Evolutionary conservation across 768 basidiomycete genomes (phyloP), one percentile per base, ranked within the genome.

Genomic region (Sutorius australiensis): DNA sequence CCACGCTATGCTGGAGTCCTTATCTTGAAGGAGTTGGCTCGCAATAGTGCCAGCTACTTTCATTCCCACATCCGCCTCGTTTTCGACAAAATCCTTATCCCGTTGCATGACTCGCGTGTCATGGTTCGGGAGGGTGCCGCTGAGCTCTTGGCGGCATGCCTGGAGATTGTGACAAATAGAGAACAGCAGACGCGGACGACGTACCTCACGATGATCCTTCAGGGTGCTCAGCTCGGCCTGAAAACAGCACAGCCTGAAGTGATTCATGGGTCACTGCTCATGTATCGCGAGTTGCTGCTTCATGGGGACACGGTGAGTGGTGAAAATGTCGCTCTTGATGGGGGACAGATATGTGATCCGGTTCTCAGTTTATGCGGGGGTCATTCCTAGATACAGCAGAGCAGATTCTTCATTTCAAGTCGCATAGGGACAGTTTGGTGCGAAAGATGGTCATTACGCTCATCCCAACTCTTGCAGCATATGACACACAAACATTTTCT

Each of bases 361-460:
- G 19, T 37, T 34, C 56, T 2, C 61, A 92, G 88, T 93, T 92
- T 65, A 92, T 95, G 91, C 83, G 80, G 57, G 90, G 93, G 62
- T 83, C 80, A 46, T 98, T 92, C 66, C 68, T 88, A 41, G 87
- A 89, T 58, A 87, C 91, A 8, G 92, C 92, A 54, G 95, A 98
- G 49, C 84, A 90, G 58, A 91, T 98, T 44, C 77, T 98, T 28
- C 81, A 83, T 34, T 97, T 95, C 77, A 87, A 86, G 68, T 81
- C 87, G 9, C 89, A 92, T 67, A 81, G 92, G 57, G 97, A 99
- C 61, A 74, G 81, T 17, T 81, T 92, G 36, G 88, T 99, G 54
- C 85, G 93, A 40, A 89, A 91, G 70, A 93, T 92, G 75, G 95
- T 98, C 54, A 94, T 98, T 64, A 89, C 90, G 7, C 83, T 99